Evolutionary conservation across 1,139 yeast species (phyloP), one percentile per base, ranked within the genome.

Genomic region (Saccharomyces hybrid): DNA sequence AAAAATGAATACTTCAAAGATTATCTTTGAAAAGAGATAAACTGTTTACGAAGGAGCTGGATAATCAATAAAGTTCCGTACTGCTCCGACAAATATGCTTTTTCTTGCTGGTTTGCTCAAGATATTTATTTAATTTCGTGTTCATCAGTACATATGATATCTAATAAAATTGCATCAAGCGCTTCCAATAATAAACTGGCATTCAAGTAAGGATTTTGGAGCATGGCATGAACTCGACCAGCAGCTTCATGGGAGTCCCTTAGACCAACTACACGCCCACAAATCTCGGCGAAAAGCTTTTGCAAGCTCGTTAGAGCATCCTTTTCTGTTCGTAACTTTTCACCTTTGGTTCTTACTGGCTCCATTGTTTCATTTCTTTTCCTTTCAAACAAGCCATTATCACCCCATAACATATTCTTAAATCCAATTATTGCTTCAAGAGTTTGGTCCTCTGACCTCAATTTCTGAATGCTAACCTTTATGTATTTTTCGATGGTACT

Each of bases 401-500:
- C 59, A 62, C 73, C 1, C 90, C 93, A 89, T 2, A 90, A 64
- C 0, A 75, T 68, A 28, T 73, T 73, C 52, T 79, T 80, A 2
- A 84, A 60, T 46, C 65, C 53, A 1, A 68, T 67, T 2, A 87
- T 57, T 4, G 79, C 50, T 42, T 78, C 81, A 4, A 79, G 71
- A 0, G 87, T 65, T 29, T 74, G 77, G 27, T 77, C 80, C 53
- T 82, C 84, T 5, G 79, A 74, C 47, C 77, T 78, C 56, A 68
- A 68, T 57, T 66, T 74, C 63, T 63, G 76, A 68, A 77, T 77
- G 61, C 72, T 71, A n/a, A 77, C 78, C 47, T 82, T 73, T 7
- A 85, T 78, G 58, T 84, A 84, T 64, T 82, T 83, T 65, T 91
- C 97, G 55, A 90, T 84, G 0, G 97, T 86, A 2, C 95, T 88